Evolutionary conservation across 805 yeast genomes (phyloP).

Genomic region (Debaryomyces hansenii): DNA sequence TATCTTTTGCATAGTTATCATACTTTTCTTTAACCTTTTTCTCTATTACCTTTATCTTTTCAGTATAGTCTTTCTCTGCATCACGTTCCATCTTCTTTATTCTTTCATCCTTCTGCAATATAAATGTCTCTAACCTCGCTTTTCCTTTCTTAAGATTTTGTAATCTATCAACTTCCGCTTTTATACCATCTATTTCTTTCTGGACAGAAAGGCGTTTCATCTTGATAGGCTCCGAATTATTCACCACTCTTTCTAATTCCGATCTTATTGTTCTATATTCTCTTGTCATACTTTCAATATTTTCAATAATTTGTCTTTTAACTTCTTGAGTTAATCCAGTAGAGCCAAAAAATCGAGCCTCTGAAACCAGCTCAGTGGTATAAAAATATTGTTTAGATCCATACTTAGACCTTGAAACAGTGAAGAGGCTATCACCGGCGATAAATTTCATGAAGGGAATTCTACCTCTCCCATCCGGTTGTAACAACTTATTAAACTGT

Average conservation of each 20-base stretch:
- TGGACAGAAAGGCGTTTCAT: constrained; percentile 1
- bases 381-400: constrained; percentile 57
- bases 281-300: constrained; percentile 12
- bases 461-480: constrained; percentile 37
- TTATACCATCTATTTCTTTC: constrained; percentile 5
- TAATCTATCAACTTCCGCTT: constrained; percentile 9
- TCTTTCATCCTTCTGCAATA: constrained; percentile 25
- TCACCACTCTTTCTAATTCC: constrained; percentile 1
- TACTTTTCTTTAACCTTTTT: constrained; percentile 20
- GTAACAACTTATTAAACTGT: constrained; percentile 37
- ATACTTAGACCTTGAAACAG: constrained; percentile 57
- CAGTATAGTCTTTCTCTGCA: constrained; percentile 41
- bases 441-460: constrained; percentile 56
- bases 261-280: constrained; percentile 3
- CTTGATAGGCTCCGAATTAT: constrained; percentile 2
- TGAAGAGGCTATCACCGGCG: constrained; percentile 55
- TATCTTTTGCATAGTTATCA: constrained; percentile 14
- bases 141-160: constrained; percentile 12
- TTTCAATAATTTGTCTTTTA: constrained; percentile 13
- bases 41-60: constrained; percentile 35
- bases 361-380: constrained; percentile 34
- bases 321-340: constrained; percentile 32
- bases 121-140: constrained; percentile 20
- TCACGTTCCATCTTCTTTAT: constrained; percentile 34
- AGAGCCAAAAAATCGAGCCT: constrained; percentile 30